A percentile compares a stretch with the other conserved stretches of the same genome.
Evolutionary conservation across 345 rosid species (phyloP).

Genomic region (Camelina sativa): DNA sequence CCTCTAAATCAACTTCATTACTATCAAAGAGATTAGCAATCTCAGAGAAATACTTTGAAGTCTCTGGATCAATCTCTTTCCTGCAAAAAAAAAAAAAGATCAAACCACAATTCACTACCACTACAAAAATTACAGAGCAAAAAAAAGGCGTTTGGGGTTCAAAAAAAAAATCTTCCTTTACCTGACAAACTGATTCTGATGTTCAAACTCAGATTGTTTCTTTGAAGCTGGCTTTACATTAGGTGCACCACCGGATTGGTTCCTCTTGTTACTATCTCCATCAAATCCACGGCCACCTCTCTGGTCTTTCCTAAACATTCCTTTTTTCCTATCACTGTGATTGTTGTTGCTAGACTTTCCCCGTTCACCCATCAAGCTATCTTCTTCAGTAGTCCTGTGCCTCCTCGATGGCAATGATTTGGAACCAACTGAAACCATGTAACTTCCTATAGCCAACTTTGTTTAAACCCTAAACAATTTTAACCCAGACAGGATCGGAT

Average conservation of each 20-base stretch:
- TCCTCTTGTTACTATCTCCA: slow-evolving; percentile 49
- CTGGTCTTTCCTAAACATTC: slow-evolving; percentile 57
- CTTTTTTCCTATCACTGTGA: slow-evolving; percentile 48
- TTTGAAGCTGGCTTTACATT: slow-evolving; percentile 40
- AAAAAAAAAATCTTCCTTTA: slow-evolving; percentile 23
- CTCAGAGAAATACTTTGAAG: slow-evolving; percentile 76
- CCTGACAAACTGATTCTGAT: slow-evolving; percentile 64
- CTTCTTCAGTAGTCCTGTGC: slow-evolving; percentile 40
- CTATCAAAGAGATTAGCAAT: slow-evolving; percentile 85
- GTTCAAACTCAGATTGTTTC: slow-evolving; percentile 51
- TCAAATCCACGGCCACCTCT: slow-evolving; percentile 56
- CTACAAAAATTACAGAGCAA: slow-evolving; percentile 5
- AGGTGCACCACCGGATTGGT: slow-evolving; percentile 36
- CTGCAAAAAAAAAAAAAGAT: slow-evolving; percentile 48
- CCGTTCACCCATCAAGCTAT: slow-evolving; percentile 58
- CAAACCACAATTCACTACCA: background rate
- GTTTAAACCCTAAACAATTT: slow-evolving; percentile 27
- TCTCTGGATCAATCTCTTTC: slow-evolving; percentile 87
- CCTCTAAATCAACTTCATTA: slow-evolving; percentile 72
- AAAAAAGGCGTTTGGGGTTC: background rate
- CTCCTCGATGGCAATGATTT: slow-evolving; percentile 55
- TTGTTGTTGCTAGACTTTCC: slow-evolving; percentile 47
- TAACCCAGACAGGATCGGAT: background rate
- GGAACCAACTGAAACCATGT: slow-evolving; percentile 64
- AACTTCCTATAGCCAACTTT: slow-evolving; percentile 5